phyloP scores from a whole-genome alignment of 108 stramenopile genomes.

The Stephanodiscus minutulus region DNA sequence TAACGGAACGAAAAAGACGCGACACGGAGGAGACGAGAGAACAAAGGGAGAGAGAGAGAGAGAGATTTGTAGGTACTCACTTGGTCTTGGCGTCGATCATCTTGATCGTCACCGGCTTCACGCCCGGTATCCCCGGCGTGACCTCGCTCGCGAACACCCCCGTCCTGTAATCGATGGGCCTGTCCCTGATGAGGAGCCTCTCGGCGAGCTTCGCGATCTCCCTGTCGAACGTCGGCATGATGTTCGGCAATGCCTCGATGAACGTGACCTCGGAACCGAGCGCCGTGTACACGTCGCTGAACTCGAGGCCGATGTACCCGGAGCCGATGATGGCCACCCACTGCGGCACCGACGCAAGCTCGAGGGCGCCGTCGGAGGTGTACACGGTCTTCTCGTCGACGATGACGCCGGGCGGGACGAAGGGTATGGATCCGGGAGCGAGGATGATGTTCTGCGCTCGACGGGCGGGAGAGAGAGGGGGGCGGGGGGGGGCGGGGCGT shows the following conservation, averaged over 20 bases:
- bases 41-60: background rate
- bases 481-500: constrained; percentile 5
- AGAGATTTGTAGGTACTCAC: constrained; percentile 44
- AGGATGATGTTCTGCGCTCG: constrained; percentile 90
- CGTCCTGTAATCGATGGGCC: constrained; percentile 93
- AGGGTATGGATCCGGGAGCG: constrained; percentile 97
- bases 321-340: constrained; percentile 98
- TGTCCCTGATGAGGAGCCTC: constrained; percentile 90
- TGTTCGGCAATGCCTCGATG: constrained; percentile 91
- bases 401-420: constrained; percentile 94
- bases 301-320: constrained; percentile 99
- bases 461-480: too few relatives aligned
- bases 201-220: constrained; percentile 98
- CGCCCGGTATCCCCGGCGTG: constrained; percentile 94
- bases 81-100: constrained; percentile 99
- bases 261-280: constrained; percentile 97
- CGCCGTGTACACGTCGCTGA: constrained; percentile 97
- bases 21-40: too few relatives aligned
- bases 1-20: background rate
- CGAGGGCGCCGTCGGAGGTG: constrained; percentile 95
- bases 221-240: constrained; percentile 97
- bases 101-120: constrained; percentile 97
- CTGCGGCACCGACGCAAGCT: constrained; percentile 90
- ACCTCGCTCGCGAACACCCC: constrained; percentile 95
- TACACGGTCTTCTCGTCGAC: constrained; percentile 98